Base-by-base conservation (phyloP, 2,329 filamentous ascomycete species). In the Fusarium pseudograminearum region DNA sequence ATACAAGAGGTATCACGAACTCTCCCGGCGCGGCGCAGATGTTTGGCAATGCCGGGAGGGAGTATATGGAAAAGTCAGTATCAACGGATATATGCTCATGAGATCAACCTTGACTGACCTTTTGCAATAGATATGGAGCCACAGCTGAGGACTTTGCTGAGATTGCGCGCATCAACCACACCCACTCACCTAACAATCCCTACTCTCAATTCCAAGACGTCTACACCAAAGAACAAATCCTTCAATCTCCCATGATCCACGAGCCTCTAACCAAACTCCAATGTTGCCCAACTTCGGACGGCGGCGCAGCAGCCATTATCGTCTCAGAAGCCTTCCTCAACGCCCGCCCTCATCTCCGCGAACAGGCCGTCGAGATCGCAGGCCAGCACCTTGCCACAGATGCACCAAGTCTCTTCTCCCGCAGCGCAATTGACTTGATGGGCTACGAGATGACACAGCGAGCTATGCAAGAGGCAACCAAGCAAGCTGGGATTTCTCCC, bases 141-240 rank as follows among this genome's bases (percentile, higher is more conserved):
- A 92, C 86, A 76, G 77, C 86, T 14, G 90, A 92, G 73, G 95
- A 98, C 84, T 98, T 98, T 80, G 95, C 93, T 34, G 95, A 98
- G 83, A 98, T 98, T 76, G 95, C 89, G 12, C 90, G 95, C 73
- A 82, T 98, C 78, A 98, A 97, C 85, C 95, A 98, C 81, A 90
- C 90, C 68, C 96, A 99, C 86, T 94, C 91, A 24, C 91, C 91
- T 79, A 89, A 91, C 72, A 98, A 98, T 85, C 95, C 95, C 12
- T 99, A 99, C 85, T 95, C 93, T n/a, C 95, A 98, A 81, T 98
- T 99, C 86, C 91, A 91, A 76, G 89, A 97, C 76, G 93, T 95
- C 78, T 98, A 98, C 84, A 92, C 92, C 1, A 88, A 91, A 41
- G 92, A 97, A 33, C 90, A 98, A 81, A 86, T 98, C 78, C 80